Conservation (phyloP, 106 monocot genomes). For the Phalaenopsis equestris region DNA sequence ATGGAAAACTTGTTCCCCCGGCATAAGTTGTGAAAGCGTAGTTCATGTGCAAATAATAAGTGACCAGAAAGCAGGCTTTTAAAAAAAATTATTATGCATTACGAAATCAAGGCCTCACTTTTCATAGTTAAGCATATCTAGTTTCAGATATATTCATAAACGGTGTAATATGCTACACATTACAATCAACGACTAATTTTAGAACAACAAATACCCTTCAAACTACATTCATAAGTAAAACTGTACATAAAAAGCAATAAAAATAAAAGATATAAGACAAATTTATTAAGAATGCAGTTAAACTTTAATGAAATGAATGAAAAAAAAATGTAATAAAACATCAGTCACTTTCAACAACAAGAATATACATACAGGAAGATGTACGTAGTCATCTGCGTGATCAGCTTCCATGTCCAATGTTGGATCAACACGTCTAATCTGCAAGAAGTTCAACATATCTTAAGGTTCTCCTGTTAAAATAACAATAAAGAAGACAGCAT, state of each 20-base stretch:
- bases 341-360: constrained; percentile 1
- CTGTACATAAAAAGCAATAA: not conserved
- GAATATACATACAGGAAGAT: constrained; percentile 52
- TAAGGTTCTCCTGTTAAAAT: not conserved
- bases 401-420: constrained; percentile 97
- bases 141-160: not conserved
- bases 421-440: constrained; percentile 96
- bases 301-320: not conserved
- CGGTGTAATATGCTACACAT: not conserved
- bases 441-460: constrained; percentile 9
- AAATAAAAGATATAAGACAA: not conserved
- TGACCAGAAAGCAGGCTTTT: not conserved
- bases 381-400: constrained; percentile 84
- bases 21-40: not conserved
- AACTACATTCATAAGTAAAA: not conserved
- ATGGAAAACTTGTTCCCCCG: not conserved
- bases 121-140: not conserved
- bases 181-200: not conserved
- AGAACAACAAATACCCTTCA: not conserved
- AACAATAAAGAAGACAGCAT: not conserved
- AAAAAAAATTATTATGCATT: not conserved
- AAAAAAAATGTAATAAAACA: not conserved
- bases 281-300: not conserved
- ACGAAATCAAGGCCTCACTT: not conserved
- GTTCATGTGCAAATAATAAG: not conserved